Evolutionary conservation across 225 moss, liverwort and hornwort species (phyloP).

Genomic region (Polytrichum commune): DNA sequence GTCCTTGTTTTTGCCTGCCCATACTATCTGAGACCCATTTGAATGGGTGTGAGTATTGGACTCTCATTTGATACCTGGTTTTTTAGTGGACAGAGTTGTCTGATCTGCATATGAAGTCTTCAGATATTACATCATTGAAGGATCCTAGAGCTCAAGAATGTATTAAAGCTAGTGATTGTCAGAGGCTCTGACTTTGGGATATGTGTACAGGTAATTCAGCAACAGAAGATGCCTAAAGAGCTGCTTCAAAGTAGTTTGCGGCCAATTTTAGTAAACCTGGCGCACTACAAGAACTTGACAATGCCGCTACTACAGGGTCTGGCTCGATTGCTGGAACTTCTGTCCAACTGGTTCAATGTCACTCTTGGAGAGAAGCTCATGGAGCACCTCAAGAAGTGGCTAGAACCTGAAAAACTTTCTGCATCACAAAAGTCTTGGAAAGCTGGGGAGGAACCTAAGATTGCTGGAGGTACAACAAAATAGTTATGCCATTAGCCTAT

Average conservation of each 20-base stretch:
- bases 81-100: too few relatives aligned
- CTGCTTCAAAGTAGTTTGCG: constrained; percentile 95
- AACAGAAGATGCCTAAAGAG: constrained; percentile 99
- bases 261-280: constrained; percentile 97
- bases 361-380: constrained; percentile 97
- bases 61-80: too few relatives aligned
- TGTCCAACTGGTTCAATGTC: constrained; percentile 99
- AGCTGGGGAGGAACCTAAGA: constrained; percentile 97
- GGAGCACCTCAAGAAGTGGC: constrained; percentile 99
- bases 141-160: too few relatives aligned
- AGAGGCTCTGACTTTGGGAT: constrained; percentile 13
- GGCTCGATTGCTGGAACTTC: constrained; percentile 92
- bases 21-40: too few relatives aligned
- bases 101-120: too few relatives aligned
- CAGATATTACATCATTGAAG: too few relatives aligned
- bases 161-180: not conserved
- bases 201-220: constrained; percentile 85
- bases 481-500: too few relatives aligned
- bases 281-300: constrained; percentile 98
- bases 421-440: constrained; percentile 95
- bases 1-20: too few relatives aligned
- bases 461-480: constrained; percentile 74
- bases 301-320: constrained; percentile 98
- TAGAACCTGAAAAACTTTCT: constrained; percentile 94
- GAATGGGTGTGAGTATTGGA: too few relatives aligned